phyloP scores from a whole-genome alignment of 345 rosid genomes.

The Gossypium arboreum region DNA sequence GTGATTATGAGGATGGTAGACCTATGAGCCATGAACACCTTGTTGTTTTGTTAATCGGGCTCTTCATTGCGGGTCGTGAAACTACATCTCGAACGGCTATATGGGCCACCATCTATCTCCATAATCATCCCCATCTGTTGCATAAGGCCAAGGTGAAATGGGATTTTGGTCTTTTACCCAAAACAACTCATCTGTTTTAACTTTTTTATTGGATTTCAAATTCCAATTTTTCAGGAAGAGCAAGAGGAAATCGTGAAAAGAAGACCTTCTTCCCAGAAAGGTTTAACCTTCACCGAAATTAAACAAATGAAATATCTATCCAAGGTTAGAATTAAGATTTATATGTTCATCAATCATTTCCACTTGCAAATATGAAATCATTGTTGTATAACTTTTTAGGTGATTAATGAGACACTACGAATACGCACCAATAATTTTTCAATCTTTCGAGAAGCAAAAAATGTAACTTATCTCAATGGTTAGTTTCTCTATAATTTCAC shows the following conservation, averaged over 20 bases:
- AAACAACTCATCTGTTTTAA: too few relatives aligned
- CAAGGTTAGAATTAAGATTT: slow-evolving; percentile 21
- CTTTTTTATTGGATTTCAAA: too few relatives aligned
- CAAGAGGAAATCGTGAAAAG: slow-evolving; percentile 31
- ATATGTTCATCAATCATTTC: too few relatives aligned
- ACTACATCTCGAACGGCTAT: neutral
- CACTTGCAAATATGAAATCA: too few relatives aligned
- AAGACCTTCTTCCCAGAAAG: slow-evolving; percentile 26
- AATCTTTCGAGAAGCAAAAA: slow-evolving; percentile 32
- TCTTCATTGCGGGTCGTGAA: slow-evolving; percentile 26
- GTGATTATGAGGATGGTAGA: slow-evolving; percentile 30
- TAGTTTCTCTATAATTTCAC: neutral
- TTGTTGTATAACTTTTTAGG: neutral
- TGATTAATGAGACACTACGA: neutral
- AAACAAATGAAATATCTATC: slow-evolving; percentile 44
- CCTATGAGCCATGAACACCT: slow-evolving; percentile 22
- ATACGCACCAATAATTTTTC: slow-evolving; percentile 20
- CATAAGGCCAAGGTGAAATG: slow-evolving; percentile 18
- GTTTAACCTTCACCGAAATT: slow-evolving; percentile 30
- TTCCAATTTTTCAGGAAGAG: slow-evolving; percentile 12
- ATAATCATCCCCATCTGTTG: slow-evolving; percentile 5
- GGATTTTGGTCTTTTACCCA: neutral
- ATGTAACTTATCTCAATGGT: slow-evolving; percentile 3
- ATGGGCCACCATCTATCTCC: slow-evolving; percentile 23
- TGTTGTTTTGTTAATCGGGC: slow-evolving; percentile 9